phyloP scores from a whole-genome alignment of 139 green algal species.

The Chlamydomonas incerta region DNA sequence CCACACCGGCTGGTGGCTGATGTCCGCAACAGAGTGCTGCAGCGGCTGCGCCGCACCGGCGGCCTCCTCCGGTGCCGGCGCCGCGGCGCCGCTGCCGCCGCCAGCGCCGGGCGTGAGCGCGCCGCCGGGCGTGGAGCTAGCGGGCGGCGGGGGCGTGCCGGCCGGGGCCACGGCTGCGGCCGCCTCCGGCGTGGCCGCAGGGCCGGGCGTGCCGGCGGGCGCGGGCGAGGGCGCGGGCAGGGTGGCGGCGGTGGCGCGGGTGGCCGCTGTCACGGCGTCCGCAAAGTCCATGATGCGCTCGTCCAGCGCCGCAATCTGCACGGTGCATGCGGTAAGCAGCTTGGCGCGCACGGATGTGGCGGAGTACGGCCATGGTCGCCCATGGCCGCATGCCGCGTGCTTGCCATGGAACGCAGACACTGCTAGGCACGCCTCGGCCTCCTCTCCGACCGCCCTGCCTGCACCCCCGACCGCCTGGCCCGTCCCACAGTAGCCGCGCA shows the following conservation, averaged over 20 bases:
- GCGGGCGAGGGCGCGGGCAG: neutral
- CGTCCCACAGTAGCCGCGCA: too few relatives aligned
- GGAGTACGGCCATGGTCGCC: too few relatives aligned
- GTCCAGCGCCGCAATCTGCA: slow-evolving; percentile 43
- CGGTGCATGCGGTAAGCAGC: too few relatives aligned
- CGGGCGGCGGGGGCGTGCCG: neutral
- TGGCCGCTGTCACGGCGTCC: slow-evolving; percentile 24
- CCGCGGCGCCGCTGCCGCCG: neutral
- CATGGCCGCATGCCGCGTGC: too few relatives aligned
- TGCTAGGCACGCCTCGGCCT: too few relatives aligned
- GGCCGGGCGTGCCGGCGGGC: neutral
- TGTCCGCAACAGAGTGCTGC: slow-evolving; percentile 19
- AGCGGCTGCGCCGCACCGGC: neutral
- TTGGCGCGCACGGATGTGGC: too few relatives aligned
- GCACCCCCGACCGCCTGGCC: too few relatives aligned
- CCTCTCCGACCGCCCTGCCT: too few relatives aligned
- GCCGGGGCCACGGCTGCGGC: neutral
- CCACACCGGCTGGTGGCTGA: slow-evolving; percentile 64
- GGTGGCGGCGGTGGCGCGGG: neutral
- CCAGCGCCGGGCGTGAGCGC: neutral
- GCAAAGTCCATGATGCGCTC: slow-evolving; percentile 54
- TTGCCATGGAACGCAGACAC: too few relatives aligned
- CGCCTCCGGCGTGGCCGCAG: neutral
- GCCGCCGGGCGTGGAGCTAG: neutral
- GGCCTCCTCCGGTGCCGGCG: neutral